phyloP scores from a whole-genome alignment of 768 basidiomycete genomes.

The Lanmaoa pseudosensibilis region DNA sequence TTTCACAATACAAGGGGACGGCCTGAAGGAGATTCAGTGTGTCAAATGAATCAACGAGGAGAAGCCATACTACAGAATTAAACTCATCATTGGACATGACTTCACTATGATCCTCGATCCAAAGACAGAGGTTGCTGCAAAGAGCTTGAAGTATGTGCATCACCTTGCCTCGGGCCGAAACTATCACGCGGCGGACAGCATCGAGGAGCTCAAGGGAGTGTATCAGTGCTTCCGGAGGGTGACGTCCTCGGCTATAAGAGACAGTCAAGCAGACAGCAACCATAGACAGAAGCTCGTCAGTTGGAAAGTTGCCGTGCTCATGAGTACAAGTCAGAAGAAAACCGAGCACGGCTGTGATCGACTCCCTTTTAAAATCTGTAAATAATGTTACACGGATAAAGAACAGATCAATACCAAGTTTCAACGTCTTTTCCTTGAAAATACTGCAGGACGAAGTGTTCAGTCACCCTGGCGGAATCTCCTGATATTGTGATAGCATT shows the following conservation, averaged over 20 bases:
- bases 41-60: neutral
- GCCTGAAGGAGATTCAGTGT: constrained; percentile 19
- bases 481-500: constrained; percentile 28
- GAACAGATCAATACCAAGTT: constrained; percentile 21
- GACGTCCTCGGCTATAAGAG: constrained; percentile 34
- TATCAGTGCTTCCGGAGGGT: constrained; percentile 25
- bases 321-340: constrained; percentile 14
- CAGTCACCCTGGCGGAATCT: constrained; percentile 7
- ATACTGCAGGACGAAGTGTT: constrained; percentile 12
- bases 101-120: constrained; percentile 51
- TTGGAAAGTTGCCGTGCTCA: constrained; percentile 10
- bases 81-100: constrained; percentile 46
- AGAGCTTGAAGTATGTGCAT: constrained; percentile 38
- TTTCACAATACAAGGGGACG: constrained; percentile 44
- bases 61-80: constrained; percentile 44
- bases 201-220: constrained; percentile 40
- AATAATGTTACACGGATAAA: neutral
- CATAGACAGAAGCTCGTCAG: constrained; percentile 26
- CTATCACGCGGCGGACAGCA: constrained; percentile 35
- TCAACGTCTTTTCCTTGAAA: constrained; percentile 16
- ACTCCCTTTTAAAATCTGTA: constrained; percentile 22
- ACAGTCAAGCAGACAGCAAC: constrained; percentile 33
- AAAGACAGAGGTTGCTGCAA: constrained; percentile 42
- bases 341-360: constrained; percentile 17
- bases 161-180: constrained; percentile 27